Evolutionary conservation across 2,329 filamentous ascomycete genomes (phyloP), one percentile per base, ranked within the genome.

Genomic region (Lachnellula hyalina): DNA sequence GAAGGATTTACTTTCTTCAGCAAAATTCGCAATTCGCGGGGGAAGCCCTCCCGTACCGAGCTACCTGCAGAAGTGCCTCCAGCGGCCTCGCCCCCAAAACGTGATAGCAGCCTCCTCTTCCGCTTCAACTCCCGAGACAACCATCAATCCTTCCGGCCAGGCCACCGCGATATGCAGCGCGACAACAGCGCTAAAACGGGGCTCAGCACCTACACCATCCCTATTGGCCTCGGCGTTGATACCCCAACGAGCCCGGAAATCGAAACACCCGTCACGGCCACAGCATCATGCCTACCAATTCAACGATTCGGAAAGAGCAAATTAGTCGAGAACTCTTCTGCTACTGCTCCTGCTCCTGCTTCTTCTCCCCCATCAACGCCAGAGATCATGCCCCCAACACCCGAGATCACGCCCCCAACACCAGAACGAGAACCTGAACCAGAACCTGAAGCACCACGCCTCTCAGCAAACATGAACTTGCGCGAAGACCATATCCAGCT

Each of bases 161-260:
- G 34, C 40, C 8, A 46, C 44, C 21, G 38, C 32, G 9, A 48
- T 23, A 45, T 41, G 12, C 44, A 8, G 19, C 41, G 7, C 41
- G n/a, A 44, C 19, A 12, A 12, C n/a, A 44, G 21, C 17, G 41
- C n/a, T 11, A 56, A 52, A n/a, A 56, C 49, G 6, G 50, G 54
- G 19, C n/a, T 47, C n/a, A 47, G 36, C n/a, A 59, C 54, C 8
- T 59, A 61, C 49, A 57, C 40, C 15, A 61, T 61, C 21, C 61
- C 61, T 12, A 63, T 65, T 47, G 61, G 63, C 5, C 55, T 63
- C 2, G 61, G 61, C n/a, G 40, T 63, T 41, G 49, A 54, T 6
- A 49, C 52, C 41, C 52, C 48, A 11, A 51, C 45, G 36, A 52
- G 28, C 11, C 51, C 23, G 48, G 41, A 6, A 35, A 38, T n/a